A percentile compares a stretch with the other conserved stretches of the same genome.
phyloP scores from a whole-genome alignment of 805 yeast genomes.

The Candida nanaspora region DNA sequence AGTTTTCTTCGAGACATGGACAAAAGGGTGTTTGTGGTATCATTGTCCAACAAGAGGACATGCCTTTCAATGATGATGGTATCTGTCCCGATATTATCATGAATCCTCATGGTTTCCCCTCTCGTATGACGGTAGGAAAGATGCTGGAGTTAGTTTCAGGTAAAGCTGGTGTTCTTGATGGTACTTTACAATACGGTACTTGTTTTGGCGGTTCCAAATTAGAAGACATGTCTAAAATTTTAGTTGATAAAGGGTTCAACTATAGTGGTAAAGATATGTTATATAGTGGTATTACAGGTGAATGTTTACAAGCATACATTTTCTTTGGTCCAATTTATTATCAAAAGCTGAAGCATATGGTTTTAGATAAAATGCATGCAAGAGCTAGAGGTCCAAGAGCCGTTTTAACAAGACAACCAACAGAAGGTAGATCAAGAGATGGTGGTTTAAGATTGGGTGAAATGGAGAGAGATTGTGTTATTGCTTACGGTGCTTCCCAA shows the following conservation, averaged over 20 bases:
- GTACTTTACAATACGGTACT: slow-evolving; percentile 89
- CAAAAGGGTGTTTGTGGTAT: slow-evolving; percentile 99
- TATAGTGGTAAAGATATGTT: slow-evolving; percentile 98
- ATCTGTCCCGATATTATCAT: slow-evolving; percentile 91
- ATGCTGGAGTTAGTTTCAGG: slow-evolving; percentile 96
- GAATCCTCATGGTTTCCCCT: slow-evolving; percentile 99
- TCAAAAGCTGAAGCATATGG: slow-evolving; percentile 98
- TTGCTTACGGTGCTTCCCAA: slow-evolving; percentile 98
- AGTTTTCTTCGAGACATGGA: slow-evolving; percentile 95
- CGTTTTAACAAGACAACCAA: slow-evolving; percentile 94
- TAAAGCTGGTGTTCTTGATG: slow-evolving; percentile 94
- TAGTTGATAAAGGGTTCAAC: slow-evolving; percentile 85
- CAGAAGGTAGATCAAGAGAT: slow-evolving; percentile 98
- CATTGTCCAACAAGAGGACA: slow-evolving; percentile 92
- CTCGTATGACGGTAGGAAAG: slow-evolving; percentile 99
- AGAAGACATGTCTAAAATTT: slow-evolving; percentile 87
- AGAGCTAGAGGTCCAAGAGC: slow-evolving; percentile 99
- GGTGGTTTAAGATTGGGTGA: slow-evolving; percentile 99
- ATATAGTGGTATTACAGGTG: slow-evolving; percentile 96
- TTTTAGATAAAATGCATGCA: slow-evolving; percentile 97
- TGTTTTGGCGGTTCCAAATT: slow-evolving; percentile 98
- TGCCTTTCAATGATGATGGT: slow-evolving; percentile 93
- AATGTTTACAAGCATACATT: slow-evolving; percentile 92
- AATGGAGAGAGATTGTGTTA: slow-evolving; percentile 99
- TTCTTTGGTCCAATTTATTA: slow-evolving; percentile 98